Evolutionary conservation across 306 rosid genomes (phyloP).

Genomic region (Prunus salicina): DNA sequence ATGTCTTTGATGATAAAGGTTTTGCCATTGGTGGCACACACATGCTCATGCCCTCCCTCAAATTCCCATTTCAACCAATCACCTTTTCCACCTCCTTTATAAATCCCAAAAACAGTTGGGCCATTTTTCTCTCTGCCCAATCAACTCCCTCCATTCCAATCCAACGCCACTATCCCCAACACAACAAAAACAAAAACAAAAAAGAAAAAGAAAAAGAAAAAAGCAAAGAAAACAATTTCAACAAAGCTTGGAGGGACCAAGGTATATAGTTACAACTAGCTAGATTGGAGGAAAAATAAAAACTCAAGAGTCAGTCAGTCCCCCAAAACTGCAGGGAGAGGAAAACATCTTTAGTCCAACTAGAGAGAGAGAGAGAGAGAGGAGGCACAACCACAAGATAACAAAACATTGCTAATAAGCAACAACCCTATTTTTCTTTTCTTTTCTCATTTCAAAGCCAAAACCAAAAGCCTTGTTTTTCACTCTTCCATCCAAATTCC

Average conservation of each 20-base stretch:
- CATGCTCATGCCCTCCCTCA: constrained; percentile 19
- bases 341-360: background rate
- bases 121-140: constrained; percentile 30
- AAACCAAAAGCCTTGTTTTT: constrained; percentile 48
- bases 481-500: constrained; percentile 36
- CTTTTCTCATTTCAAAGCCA: constrained; percentile 10
- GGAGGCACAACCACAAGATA: constrained; percentile 23
- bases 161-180: constrained; percentile 16
- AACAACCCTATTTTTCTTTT: constrained; percentile 5
- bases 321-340: too few species aligned
- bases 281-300: background rate
- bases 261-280: too few species aligned
- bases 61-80: constrained; percentile 39
- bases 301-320: background rate
- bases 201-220: too few species aligned
- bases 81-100: constrained; percentile 11
- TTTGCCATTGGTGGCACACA: constrained; percentile 35
- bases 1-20: constrained; percentile 6
- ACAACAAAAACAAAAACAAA: background rate
- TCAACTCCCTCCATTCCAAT: background rate
- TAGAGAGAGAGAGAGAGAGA: background rate
- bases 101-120: constrained; percentile 24
- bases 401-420: constrained; percentile 46
- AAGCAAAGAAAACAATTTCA: constrained; percentile 5
- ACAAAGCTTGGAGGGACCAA: background rate